Evolutionary conservation across 345 rosid genomes (phyloP).

Genomic region (Eucalyptus brandiana): DNA sequence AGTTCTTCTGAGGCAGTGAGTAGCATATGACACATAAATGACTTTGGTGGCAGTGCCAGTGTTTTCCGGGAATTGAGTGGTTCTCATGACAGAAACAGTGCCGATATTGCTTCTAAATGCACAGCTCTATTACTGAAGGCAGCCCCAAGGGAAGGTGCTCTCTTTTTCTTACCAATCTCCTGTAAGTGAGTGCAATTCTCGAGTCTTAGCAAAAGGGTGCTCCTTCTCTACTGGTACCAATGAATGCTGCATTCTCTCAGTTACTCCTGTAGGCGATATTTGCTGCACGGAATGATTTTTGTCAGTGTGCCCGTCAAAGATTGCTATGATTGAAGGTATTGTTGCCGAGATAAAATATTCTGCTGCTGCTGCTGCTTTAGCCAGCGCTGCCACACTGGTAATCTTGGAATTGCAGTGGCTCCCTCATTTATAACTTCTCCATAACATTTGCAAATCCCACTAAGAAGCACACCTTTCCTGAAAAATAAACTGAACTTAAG

Average conservation of each 20-base stretch:
- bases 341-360: too few relatives aligned
- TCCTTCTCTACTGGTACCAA: slow-evolving; percentile 34
- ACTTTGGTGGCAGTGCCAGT: slow-evolving; percentile 54
- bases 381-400: too few relatives aligned
- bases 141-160: slow-evolving; percentile 84
- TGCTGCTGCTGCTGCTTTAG: too few relatives aligned
- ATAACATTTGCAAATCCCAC: too few relatives aligned
- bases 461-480: not conserved
- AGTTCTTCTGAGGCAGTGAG: slow-evolving; percentile 20
- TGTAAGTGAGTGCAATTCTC: slow-evolving; percentile 46
- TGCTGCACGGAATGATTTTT: too few relatives aligned
- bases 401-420: slow-evolving; percentile 49
- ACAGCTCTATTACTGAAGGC: slow-evolving; percentile 55
- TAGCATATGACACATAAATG: slow-evolving; percentile 60
- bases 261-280: too few relatives aligned
- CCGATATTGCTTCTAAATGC: slow-evolving; percentile 74
- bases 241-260: not conserved
- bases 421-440: slow-evolving; percentile 19
- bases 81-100: slow-evolving; percentile 24
- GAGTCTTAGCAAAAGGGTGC: slow-evolving; percentile 35
- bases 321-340: too few relatives aligned
- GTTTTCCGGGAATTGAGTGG: slow-evolving; percentile 45
- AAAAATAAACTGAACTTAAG: not conserved
- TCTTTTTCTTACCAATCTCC: slow-evolving; percentile 69
- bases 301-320: too few relatives aligned